Evolutionary conservation across 169 alveolate genomes (phyloP), one percentile per base, ranked within the genome.

Genomic region (Cryptosporidium ryanae): DNA sequence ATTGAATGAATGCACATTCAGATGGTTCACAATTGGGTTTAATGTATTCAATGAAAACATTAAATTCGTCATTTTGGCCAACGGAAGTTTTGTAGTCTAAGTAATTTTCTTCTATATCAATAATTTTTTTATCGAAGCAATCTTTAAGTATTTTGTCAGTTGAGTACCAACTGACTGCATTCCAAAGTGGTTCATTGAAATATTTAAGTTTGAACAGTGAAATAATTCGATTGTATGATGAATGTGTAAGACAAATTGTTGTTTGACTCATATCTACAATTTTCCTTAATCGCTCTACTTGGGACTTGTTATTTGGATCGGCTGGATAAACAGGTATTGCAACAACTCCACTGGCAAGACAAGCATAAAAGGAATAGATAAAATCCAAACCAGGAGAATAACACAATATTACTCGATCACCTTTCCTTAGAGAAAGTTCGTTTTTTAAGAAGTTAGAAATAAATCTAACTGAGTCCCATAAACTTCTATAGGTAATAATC

Each of bases 361-460:
- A 89, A 12, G 81, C 92, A 65, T 67, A 38, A 50, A 89, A 89
- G 49, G 92, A 81, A 34, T 55, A 63, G 32, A 82, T 70, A 52
- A 89, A 89, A 82, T 66, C 82, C 32, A 67, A 61, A 13, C 94
- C 94, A 7, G 93, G 93, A 23, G 93, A 82, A 66, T 84, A 91
- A 44, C 94, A 91, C 43, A 90, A 25, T 38, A 76, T 59, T 13
- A 76, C 43, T 38, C 87, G 43, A 25, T 76, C 87, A 17, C 87
- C 87, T 46, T 61, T 76, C 43, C 59, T 76, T 57, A 76, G 34
- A 32, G 29, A 32, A 12, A 76, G 23, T 31, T 57, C 71, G 43
- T 76, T 76, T 59, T 27, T 23, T 17, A 76, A 38, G 63, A 38
- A 76, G 32, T 76, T 50, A 4, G 87, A 76, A 38, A 76, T 76